Evolutionary conservation across 108 stramenopile species (phyloP), one percentile per base, ranked within the genome.

Genomic region (Skeletonema potamos): DNA sequence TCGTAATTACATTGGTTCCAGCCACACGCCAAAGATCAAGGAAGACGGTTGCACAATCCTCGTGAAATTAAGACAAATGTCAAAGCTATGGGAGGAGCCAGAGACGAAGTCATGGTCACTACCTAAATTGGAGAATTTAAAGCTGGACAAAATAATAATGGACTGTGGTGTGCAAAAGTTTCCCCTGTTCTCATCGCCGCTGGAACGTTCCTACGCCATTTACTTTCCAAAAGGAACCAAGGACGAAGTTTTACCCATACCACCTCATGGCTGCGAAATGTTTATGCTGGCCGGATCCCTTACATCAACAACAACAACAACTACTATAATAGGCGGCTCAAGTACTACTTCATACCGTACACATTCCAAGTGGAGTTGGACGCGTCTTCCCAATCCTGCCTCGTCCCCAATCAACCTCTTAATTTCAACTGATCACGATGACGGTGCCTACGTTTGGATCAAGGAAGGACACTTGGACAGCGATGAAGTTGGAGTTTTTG

Each of bases 1-100:
- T 22, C 66, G 82, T 11, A 83, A 83, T 55, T 76, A 75, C 11
- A 79, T 83, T 51, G 77, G 68, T 10, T 61, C 58, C 32, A 66
- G 57, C 1, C 82, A 83, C 54, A 51, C 68, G 12, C 82, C 82
- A 12, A 77, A 77, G 77, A 76, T 83, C 27, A 77, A 79, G 27
- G 77, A 79, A 37, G 82, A 83, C 36, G 82, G 82, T 6, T 83
- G 82, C 39, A 72, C 72, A 28, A 83, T 83, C 33, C 54, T 83
- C 29, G 82, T 83, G 11, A 83, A 37, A 32, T 32, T 32, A 1
- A 4, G 30, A 54, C 20, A 22, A 54, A 22, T 22, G 18, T 54
- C 51, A 8, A 20, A 17, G 17, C 6, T 8, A 8, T 8, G 51
- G 51, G 20, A 20, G 51, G 20, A 22, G 8, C 51, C 51, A 22